Base-by-base conservation (phyloP, 441 rosid species). In the Syzygium malaccense region DNA sequence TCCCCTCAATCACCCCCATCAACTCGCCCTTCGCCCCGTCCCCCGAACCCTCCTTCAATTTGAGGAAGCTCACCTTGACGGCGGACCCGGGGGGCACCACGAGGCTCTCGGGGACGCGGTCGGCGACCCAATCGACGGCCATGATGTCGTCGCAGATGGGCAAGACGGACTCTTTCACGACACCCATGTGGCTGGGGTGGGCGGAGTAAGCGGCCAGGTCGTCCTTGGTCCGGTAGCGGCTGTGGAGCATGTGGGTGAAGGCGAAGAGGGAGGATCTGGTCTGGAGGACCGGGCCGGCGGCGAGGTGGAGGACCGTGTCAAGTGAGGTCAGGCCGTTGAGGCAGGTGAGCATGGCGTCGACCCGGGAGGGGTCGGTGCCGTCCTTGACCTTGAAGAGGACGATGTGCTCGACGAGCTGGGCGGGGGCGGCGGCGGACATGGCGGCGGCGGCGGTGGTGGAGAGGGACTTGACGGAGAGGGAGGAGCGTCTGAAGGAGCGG, bases 91-190 rank as follows among this genome's bases (percentile, higher is more conserved):
- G 92, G 45, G 94, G 88, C 13, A 91, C 87, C 10, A 91, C 91
- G 62, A 93, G 32, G 13, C 92, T 89, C 58, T 88, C 89, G 14
- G 94, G 92, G 85, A 91, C 87, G n/a, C 87, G 92, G 75, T 94
- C 92, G 25, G 95, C 94, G 71, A 96, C 91, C 99, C 98, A 96
- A 89, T 97, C 97, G 86, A 96, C 95, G 60, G 98, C 98, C 98
- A 96, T 95, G 87, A 96, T 10, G 88, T 95, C 99, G 3, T 97
- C 96, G 66, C 98, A 96, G 88, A 93, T 92, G 26, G 99, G 97
- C 19, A 93, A 87, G 66, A 94, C 98, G 6, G 88, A 88, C 32
- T 95, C 95, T 90, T 93, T 94, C 51, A 94, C 98, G 79, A 92
- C 96, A 88, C 88, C 85, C 86, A 94, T 89, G 91, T 97, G 98